Percentiles rank a stretch among this genome's conserved stretches.
These are phyloP conservation scores for Magnolia changhungtana DNA, from an alignment of 164 flowering plant species.

Conservation along the genomic window DNA sequence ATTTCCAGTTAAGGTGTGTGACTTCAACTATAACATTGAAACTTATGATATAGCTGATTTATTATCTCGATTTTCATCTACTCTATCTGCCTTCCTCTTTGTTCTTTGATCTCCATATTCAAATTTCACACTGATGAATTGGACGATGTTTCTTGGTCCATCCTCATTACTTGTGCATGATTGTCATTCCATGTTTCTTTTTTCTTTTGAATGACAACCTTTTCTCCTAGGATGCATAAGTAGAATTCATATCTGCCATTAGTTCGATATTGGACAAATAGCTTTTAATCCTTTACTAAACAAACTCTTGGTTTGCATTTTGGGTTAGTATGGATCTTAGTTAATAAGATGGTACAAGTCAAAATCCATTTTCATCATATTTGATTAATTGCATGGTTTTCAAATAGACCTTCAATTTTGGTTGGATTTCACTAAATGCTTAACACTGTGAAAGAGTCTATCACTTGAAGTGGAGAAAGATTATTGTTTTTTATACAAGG, in stretches of 20 bases:
- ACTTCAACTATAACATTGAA: not conserved
- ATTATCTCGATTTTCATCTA: not conserved
- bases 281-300: not conserved
- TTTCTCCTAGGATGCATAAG: not conserved
- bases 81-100: not conserved
- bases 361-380: not conserved
- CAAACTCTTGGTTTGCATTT: no score
- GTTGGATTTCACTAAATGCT: not conserved
- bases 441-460: no score
- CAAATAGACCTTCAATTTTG: not conserved
- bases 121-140: not conserved
- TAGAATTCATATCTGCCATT: not conserved
- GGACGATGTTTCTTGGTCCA: not conserved
- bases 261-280: not conserved
- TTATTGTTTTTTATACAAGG: no score
- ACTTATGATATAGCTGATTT: not conserved
- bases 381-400: not conserved
- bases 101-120: not conserved
- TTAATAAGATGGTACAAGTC: not conserved
- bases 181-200: not conserved
- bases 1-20: slow-evolving; percentile 87
- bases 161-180: not conserved
- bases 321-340: no score
- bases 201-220: not conserved
- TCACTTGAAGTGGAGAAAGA: no score